Base-by-base conservation (phyloP, 176 grass and related monocot genomes). In the Alloteropsis semialata region DNA sequence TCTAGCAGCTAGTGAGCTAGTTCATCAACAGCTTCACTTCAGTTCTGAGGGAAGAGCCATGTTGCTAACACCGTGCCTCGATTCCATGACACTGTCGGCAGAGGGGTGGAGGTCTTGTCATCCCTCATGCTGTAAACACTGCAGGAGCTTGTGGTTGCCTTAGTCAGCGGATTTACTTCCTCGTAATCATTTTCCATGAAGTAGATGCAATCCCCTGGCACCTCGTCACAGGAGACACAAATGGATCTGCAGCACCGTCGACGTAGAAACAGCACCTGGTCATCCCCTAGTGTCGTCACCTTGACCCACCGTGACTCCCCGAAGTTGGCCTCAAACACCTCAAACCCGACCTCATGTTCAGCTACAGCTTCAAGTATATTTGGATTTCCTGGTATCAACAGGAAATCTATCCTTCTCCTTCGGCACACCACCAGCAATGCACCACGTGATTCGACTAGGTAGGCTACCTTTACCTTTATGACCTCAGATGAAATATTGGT, bases 11-110 rank as follows among this genome's bases (percentile, higher is more conserved):
- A n/a, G n/a, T n/a, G n/a, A 22, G 19, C 3, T 22, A 54, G 6
- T 19, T 8, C 8, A 37, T 33, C 12, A 39, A 59, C 37, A 60
- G 1, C 7, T 43, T 2, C 18, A 63, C n/a, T 78, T 78, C 18
- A 78, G 75, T 16, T 10, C 42, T 63, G 15, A 45, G 57, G 75
- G n/a, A 63, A 61, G 8, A 78, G 75, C 75, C 75, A 78, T 4
- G 58, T 48, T 1, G 58, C 39, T 3, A 62, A 9, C 57, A 63
- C 57, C 22, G 7, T 24, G 11, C 29, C 27, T 0, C 8, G 41
- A 39, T 63, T 48, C 75, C 75, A 63, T 6, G 59, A 64, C 22
- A 46, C 18, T 28, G 0, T 24, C 0, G 42, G 42, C 10, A 78
- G 17, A 48, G 38, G 42, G 28, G 17, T 8, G 42, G 59, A 21